Base-by-base conservation (phyloP, 2,329 filamentous ascomycete genomes). In the Lachnellula hyalina region DNA sequence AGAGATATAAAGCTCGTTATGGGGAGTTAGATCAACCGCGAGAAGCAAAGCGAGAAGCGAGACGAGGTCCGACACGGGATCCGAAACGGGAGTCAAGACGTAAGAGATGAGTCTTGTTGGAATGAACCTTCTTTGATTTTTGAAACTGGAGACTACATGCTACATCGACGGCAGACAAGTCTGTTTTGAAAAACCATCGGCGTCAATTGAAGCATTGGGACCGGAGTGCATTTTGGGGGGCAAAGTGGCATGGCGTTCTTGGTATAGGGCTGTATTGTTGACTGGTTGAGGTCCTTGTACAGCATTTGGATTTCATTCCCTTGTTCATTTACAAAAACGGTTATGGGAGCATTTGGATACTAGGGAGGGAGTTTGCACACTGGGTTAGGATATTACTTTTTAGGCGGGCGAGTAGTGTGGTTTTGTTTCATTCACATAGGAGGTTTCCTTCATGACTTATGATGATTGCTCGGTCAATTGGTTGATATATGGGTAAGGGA, bases 1-100 rank as follows among this genome's bases (percentile, higher is more conserved):
- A 83, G 66, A 72, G 71, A 54, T 86, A 87, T 70, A 84, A 80
- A 52, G 55, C 59, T 19, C 50, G 32, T n/a, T 67, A 57, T 47
- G 65, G 65, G 9, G 57, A 63, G 34, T 42, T 63, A 15, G 41
- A 55, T 17, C 48, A 49, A 21, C 40, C 32, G 32, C 12, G 51
- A 53, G 17, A 36, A 48, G 14, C 52, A 23, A 25, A 17, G 8
- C 46, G 44, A 23, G 19, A 23, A 23, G 21, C 21, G 32, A 47
- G 35, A 48, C 40, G 44, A 32, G 28, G 28, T 32, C 28, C 28
- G 2, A 32, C 28, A 32, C 28, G 28, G 28, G 28, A 21, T 32
- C 8, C 46, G 42, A n/a, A 52, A n/a, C 14, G 14, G 7, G 15
- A 21, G 19, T 19, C 21, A 54, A 49, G 47, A 48, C 40, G 28